A percentile compares a stretch with the other conserved stretches of the same genome.
Evolutionary conservation across 352 stramenopile genomes (phyloP).

Genomic region (Globisporangium radiosum): DNA sequence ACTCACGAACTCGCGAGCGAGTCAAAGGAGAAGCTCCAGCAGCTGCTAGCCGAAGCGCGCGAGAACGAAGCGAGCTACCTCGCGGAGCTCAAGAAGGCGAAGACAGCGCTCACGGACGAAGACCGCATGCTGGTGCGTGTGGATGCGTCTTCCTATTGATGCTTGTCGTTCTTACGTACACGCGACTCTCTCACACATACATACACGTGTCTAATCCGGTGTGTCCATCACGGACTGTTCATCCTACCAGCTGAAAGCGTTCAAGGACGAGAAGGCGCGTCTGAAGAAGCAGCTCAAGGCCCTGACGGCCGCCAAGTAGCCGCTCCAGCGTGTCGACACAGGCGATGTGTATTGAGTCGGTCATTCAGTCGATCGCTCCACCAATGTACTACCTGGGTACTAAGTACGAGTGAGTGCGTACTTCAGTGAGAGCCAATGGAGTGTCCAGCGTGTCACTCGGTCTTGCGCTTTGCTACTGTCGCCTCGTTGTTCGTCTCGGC

Average conservation of each 20-base stretch:
- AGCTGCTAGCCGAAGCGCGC: constrained; percentile 62
- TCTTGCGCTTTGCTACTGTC: constrained; percentile 23
- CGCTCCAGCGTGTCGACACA: too few relatives aligned
- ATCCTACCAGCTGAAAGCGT: constrained; percentile 53
- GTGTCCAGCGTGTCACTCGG: constrained; percentile 20
- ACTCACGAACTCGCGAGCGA: constrained; percentile 17
- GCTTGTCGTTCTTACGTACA: neutral
- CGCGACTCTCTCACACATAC: neutral
- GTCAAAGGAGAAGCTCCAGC: constrained; percentile 71
- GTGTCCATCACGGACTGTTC: neutral
- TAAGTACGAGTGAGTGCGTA: too few relatives aligned
- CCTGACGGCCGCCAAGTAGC: constrained; percentile 51
- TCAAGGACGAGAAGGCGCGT: constrained; percentile 81
- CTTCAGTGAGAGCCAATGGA: too few relatives aligned
- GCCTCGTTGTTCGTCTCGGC: constrained; percentile 2
- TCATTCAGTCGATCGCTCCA: too few relatives aligned
- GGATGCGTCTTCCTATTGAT: neutral
- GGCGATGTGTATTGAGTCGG: neutral
- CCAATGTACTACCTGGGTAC: too few relatives aligned
- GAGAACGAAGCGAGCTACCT: constrained; percentile 80
- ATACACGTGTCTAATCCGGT: too few relatives aligned
- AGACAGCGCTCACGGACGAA: constrained; percentile 42
- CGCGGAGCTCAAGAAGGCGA: constrained; percentile 62
- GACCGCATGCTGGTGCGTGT: constrained; percentile 68
- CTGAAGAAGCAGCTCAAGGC: constrained; percentile 84